Evolutionary conservation across 192 early-diverging fungal genomes (phyloP), one percentile per base, ranked within the genome.

Genomic region (Pilobolus umbonatus): DNA sequence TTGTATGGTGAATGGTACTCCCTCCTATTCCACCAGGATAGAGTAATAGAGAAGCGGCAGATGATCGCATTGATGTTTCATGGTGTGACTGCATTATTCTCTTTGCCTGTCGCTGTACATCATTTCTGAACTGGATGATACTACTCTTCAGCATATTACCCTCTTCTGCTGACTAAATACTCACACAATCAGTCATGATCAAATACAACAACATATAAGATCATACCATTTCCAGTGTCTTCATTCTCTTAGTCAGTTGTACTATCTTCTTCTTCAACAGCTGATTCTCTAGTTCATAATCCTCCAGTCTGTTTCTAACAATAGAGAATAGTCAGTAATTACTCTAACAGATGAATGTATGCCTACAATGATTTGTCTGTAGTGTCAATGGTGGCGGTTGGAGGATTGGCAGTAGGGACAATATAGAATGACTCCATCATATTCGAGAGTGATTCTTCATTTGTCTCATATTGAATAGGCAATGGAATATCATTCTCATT

Each of bases 91-190:
- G 78, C 62, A 65, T 78, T 10, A 79, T 75, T 6, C 71, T 68
- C 19, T 79, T 78, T 15, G 73, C 80, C 56, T 81, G 80, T 62
- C 66, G 72, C 35, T 83, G 79, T 2, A 83, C 62, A 74, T 87
- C 84, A 45, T 87, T 81, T 50, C 79, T 73, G 49, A 88, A 85
- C 58, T 88, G 86, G 14, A 88, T 62, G 51, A 88, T 83, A 40
- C 80, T 83, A 48, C 74, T 80, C 58, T 74, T 74, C 29, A 87
- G 65, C 71, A 86, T 72, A 22, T 74, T 80, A 55, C 81, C 81
- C 60, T 88, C 86, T 48, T 84, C 77, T 0, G 76, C 74, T 9
- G 85, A 74, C 82, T 85, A 61, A 14, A 42, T 42, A 15, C 19
- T 12, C 19, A 42, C 12, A 42, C 19, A 35, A n/a, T n/a, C n/a